Base-by-base conservation (phyloP, 345 rosid genomes). In the Euphorbia pulcherrima region DNA sequence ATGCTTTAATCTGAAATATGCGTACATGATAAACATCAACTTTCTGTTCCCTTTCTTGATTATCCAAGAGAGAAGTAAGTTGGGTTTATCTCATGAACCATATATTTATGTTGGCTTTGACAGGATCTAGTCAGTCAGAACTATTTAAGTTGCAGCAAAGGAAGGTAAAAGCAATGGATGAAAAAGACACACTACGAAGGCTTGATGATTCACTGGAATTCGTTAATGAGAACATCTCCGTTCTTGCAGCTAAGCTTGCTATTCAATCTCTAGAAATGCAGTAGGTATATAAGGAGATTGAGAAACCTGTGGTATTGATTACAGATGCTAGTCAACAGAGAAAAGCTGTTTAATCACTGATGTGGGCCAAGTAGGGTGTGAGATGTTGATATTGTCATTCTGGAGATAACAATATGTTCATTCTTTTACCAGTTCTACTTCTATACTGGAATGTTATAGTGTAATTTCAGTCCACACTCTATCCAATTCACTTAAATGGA, bases 241-340 rank as follows among this genome's bases (percentile, higher is more conserved):
- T 82, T 60, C 68, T 90, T 58, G 90, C 87, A 23, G 97, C 97
- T 62, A 90, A 88, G 79, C 86, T 90, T 69, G 97, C 97, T 10
- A 88, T 90, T 67, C 92, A 88, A 61, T 84, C 97, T 8, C 59
- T 87, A 52, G 87, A 68, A 72, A 61, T 50, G 60, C 51, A 51
- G 60, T 60, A 24, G 47, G 14, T 33, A 2, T 68, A 53, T 53
- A 3, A 8, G 23, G 23, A 52, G 26, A 52, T 20, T 7, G 23
- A 44, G 54, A 37, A 12, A n/a, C n/a, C 37, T 12, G 11, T 33
- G 3, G 37, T 2, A 2, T 28, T 28, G 56, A 64, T 64, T 28
- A 64, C 56, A 47, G 39, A 24, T 64, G 13, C 17, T 4, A 52
- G n/a, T 47, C 23, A 48, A 33, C 13, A 3, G 4, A 64, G 28